Percentiles rank a stretch among this genome's conserved stretches.
Conservation (phyloP, 2,329 filamentous ascomycete genomes). For the Botrytis pseudocinerea region DNA sequence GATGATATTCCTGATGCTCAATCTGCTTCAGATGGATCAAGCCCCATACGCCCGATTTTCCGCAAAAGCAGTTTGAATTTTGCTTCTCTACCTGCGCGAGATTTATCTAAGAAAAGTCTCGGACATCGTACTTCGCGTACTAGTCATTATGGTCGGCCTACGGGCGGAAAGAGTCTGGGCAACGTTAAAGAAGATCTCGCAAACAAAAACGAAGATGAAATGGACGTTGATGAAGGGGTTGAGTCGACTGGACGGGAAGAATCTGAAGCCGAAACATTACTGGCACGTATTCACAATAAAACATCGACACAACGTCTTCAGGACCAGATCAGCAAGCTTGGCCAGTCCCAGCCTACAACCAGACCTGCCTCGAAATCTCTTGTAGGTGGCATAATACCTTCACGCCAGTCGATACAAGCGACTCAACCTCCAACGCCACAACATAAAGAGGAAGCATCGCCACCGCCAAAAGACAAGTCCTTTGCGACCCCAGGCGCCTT, state of each 20-base stretch:
- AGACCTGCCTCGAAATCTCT: slow-evolving; percentile 41
- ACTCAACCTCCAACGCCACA: slow-evolving; percentile 26
- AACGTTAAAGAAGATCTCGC: slow-evolving; percentile 48
- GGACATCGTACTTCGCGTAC: slow-evolving; percentile 69
- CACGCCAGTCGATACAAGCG: slow-evolving; percentile 31
- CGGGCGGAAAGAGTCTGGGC: slow-evolving; percentile 72
- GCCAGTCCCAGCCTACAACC: slow-evolving; percentile 50
- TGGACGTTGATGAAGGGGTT: slow-evolving; percentile 50
- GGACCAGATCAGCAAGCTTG: slow-evolving; percentile 81
- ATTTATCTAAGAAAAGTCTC: slow-evolving; percentile 84
- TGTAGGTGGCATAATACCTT: slow-evolving; percentile 29
- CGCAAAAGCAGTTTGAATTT: slow-evolving; percentile 96
- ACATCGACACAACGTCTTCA: slow-evolving; percentile 92
- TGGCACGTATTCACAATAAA: slow-evolving; percentile 68
- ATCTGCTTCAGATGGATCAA: slow-evolving; percentile 69
- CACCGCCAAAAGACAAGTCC: slow-evolving; percentile 26
- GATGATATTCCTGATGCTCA: slow-evolving; percentile 51
- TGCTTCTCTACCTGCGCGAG: slow-evolving; percentile 85
- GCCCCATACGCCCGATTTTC: slow-evolving; percentile 71
- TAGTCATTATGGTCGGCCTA: slow-evolving; percentile 73
- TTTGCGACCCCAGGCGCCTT: slow-evolving; percentile 58
- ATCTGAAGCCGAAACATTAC: slow-evolving; percentile 47
- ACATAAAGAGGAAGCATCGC: slow-evolving; percentile 28
- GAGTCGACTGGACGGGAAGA: slow-evolving; percentile 42
- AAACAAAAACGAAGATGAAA: slow-evolving; percentile 57